Percentiles rank a stretch among this genome's conserved stretches.
These are phyloP conservation scores for Cladosporium sp. DNA, from an alignment of 2,329 filamentous ascomycete genomes.

Conservation along the genomic window DNA sequence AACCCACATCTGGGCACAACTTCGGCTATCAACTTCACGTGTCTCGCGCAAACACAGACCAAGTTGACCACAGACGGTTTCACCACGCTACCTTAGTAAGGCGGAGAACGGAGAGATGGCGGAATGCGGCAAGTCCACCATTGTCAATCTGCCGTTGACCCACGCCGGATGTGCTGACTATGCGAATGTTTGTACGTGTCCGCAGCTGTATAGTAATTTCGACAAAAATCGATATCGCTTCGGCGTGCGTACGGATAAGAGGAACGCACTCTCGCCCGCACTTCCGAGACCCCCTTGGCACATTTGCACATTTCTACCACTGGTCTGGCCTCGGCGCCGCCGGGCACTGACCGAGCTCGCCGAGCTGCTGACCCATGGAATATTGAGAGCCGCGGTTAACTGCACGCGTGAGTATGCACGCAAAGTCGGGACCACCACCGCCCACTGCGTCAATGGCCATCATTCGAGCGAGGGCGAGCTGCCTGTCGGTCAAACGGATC, in stretches of 20 bases:
- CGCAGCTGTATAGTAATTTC: not conserved
- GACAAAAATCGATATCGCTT: constrained; percentile 6
- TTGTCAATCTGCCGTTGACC: constrained; percentile 8
- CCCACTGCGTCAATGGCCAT: not conserved
- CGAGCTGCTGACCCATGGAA: constrained; percentile 1
- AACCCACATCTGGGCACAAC: not conserved
- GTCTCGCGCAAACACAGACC: constrained; percentile 9
- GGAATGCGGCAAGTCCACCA: constrained; percentile 14
- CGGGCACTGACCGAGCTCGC: not conserved
- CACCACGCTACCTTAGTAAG: constrained; percentile 17
- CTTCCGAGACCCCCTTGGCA: constrained; percentile 8
- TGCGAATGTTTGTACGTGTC: not conserved
- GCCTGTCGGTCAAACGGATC: not conserved
- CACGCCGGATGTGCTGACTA: not conserved
- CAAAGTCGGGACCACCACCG: constrained; percentile 1
- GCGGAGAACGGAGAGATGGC: constrained; percentile 14
- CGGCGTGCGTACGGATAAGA: not conserved
- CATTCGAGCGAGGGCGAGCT: not conserved
- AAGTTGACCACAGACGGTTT: constrained; percentile 13
- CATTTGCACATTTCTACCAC: not conserved
- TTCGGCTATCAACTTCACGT: constrained; percentile 11
- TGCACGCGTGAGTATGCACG: not conserved
- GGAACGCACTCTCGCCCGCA: not conserved
- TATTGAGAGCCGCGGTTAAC: constrained; percentile 5
- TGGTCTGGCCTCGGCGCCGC: constrained; percentile 8